Conservation (phyloP, 768 basidiomycete genomes). For the Saitozyma podzolica region DNA sequence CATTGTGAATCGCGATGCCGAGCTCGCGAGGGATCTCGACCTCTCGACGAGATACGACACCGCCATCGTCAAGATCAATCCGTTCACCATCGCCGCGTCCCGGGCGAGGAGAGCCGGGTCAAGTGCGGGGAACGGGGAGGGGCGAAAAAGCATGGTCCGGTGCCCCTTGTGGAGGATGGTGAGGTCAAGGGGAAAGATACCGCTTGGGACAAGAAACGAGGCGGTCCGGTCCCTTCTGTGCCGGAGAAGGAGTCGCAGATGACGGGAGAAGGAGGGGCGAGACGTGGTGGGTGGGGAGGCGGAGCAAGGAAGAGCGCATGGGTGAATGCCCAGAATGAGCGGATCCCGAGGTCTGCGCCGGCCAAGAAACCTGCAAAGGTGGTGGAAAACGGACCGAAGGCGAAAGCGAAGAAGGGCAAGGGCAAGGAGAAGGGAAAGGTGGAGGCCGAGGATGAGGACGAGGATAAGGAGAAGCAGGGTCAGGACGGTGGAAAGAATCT, state of each 20-base stretch:
- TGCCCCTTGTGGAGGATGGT: too few species aligned
- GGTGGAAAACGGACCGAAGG: not conserved
- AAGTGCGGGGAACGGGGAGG: too few species aligned
- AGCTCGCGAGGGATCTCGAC: conserved; percentile 13
- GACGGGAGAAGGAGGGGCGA: not conserved
- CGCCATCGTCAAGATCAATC: conserved; percentile 7
- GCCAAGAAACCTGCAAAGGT: conserved; percentile 2
- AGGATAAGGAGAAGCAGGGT: conserved; percentile 1
- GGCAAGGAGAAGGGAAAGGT: conserved; percentile 4
- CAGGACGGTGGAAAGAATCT: not conserved
- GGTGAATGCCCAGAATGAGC: conserved; percentile 7
- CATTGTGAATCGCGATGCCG: conserved; percentile 8
- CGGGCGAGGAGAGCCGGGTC: too few species aligned
- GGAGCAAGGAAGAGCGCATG: conserved; percentile 9
- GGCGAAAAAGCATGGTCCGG: too few species aligned
- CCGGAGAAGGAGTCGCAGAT: not conserved
- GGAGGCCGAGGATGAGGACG: not conserved
- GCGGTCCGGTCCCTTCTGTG: conserved; percentile 1
- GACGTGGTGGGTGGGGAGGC: not conserved
- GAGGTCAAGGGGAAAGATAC: too few species aligned
- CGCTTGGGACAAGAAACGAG: not conserved
- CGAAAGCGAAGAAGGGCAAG: conserved; percentile 10
- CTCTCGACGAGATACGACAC: conserved; percentile 12
- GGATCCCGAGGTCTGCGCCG: conserved; percentile 2
- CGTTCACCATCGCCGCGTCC: not conserved